phyloP scores from a whole-genome alignment of 176 grass and related monocot species.

The Musa beccarii region DNA sequence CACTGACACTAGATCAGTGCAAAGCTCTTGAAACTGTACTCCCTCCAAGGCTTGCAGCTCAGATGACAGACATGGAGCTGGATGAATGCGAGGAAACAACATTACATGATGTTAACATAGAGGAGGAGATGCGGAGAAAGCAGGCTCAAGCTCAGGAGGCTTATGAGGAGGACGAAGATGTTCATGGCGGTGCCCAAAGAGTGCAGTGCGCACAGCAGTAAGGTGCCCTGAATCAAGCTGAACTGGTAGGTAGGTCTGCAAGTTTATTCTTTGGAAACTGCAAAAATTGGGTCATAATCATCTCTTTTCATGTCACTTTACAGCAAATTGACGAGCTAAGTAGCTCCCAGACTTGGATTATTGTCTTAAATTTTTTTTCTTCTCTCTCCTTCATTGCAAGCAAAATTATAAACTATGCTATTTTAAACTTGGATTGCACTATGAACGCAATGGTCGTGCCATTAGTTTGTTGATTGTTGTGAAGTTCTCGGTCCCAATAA shows the following conservation, averaged over 20 bases:
- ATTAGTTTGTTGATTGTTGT: too few species aligned
- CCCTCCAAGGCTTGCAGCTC: slow-evolving; percentile 31
- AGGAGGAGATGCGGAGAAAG: slow-evolving; percentile 67
- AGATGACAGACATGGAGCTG: slow-evolving; percentile 72
- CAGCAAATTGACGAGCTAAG: background rate
- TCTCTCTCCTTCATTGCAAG: too few species aligned
- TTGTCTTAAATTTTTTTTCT: too few species aligned
- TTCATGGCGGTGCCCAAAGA: slow-evolving; percentile 43
- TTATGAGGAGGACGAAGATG: slow-evolving; percentile 75
- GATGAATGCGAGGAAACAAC: slow-evolving; percentile 92
- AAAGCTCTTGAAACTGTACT: slow-evolving; percentile 53
- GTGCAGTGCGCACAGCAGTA: slow-evolving; percentile 91
- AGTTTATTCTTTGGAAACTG: background rate
- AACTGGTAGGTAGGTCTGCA: background rate
- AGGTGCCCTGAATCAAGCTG: background rate
- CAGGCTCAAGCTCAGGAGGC: slow-evolving; percentile 69
- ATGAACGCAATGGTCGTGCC: too few species aligned
- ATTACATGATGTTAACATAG: slow-evolving; percentile 54
- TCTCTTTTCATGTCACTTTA: too few species aligned
- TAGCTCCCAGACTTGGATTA: background rate
- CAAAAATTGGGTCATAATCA: too few species aligned
- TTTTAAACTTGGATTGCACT: too few species aligned
- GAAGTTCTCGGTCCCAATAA: too few species aligned
- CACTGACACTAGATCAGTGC: slow-evolving; percentile 48
- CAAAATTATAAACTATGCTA: too few species aligned